Conservation (phyloP, 148 eudicot genomes). For the Dianthus caryophyllus region DNA sequence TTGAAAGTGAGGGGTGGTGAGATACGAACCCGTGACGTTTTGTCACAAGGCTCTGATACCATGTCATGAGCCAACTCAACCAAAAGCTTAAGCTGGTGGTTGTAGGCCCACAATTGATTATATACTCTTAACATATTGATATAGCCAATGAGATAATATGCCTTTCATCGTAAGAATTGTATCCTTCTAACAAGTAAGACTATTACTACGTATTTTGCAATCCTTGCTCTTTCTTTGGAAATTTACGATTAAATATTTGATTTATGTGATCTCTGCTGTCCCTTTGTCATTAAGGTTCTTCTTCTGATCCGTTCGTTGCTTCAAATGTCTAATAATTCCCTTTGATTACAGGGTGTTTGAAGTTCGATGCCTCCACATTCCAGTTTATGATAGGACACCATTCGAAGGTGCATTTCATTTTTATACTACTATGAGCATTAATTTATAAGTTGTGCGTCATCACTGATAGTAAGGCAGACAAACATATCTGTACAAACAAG, state of each 20-base stretch:
- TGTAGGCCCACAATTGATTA: no score
- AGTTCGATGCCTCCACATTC: constrained; percentile 85
- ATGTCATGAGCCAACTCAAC: no score
- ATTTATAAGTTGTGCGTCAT: neutral
- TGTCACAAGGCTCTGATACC: no score
- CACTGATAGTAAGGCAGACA: neutral
- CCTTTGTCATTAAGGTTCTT: constrained; percentile 1
- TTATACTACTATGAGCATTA: neutral
- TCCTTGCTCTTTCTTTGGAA: neutral
- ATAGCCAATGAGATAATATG: neutral
- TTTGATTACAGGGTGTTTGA: constrained; percentile 70
- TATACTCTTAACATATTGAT: no score
- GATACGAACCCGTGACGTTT: no score
- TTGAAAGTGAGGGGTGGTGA: no score
- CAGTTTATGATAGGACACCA: constrained; percentile 77
- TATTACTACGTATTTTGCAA: neutral
- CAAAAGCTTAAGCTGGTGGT: no score
- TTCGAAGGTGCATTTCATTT: constrained; percentile 61
- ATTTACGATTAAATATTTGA: neutral
- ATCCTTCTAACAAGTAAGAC: neutral
- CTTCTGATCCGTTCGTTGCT: neutral
- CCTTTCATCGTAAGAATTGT: neutral
- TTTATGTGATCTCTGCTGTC: constrained; percentile 8
- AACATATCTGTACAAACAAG: neutral
- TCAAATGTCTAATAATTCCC: neutral